phyloP scores from a whole-genome alignment of 2,329 filamentous ascomycete species.

The Penicillium sp. region DNA sequence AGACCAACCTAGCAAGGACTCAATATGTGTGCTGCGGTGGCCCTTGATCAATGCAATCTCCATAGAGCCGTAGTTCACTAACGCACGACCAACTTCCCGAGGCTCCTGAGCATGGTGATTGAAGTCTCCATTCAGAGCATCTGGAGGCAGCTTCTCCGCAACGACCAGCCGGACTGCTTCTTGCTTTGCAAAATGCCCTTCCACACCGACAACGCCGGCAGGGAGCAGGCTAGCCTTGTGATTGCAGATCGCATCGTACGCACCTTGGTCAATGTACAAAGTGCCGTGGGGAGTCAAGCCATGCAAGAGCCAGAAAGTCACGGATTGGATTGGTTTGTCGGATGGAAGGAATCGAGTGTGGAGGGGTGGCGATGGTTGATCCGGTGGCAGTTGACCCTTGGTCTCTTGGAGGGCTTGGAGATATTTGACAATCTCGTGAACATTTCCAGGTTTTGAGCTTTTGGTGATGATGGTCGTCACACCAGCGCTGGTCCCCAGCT shows the following conservation, averaged over 20 bases:
- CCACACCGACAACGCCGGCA: slow-evolving; percentile 83
- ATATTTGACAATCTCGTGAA: slow-evolving; percentile 77
- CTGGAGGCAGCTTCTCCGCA: slow-evolving; percentile 54
- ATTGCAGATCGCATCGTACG: slow-evolving; percentile 64
- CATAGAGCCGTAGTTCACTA: slow-evolving; percentile 85
- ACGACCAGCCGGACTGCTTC: slow-evolving; percentile 85
- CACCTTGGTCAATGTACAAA: slow-evolving; percentile 87
- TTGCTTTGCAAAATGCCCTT: slow-evolving; percentile 82
- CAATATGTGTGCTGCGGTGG: slow-evolving; percentile 73
- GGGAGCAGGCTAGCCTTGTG: slow-evolving; percentile 84
- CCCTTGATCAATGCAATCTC: slow-evolving; percentile 85
- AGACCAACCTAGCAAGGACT: slow-evolving; percentile 75
- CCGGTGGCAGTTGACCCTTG: slow-evolving; percentile 14
- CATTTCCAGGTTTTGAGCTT: slow-evolving; percentile 89
- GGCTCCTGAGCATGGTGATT: slow-evolving; percentile 39
- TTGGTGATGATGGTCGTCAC: slow-evolving; percentile 94
- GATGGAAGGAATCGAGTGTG: slow-evolving; percentile 93
- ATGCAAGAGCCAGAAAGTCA: slow-evolving; percentile 95
- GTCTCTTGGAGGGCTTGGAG: slow-evolving; percentile 56
- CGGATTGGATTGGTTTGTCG: slow-evolving; percentile 76
- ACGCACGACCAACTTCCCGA: slow-evolving; percentile 74
- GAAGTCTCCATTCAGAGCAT: slow-evolving; percentile 38
- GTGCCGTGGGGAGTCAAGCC: slow-evolving; percentile 85
- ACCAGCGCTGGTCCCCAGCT: slow-evolving; percentile 85
- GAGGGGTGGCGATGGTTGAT: slow-evolving; percentile 54